Evolutionary conservation across 140 eudicot species (phyloP), one percentile per base, ranked within the genome.

Genomic region (Ambrosia hybrid): DNA sequence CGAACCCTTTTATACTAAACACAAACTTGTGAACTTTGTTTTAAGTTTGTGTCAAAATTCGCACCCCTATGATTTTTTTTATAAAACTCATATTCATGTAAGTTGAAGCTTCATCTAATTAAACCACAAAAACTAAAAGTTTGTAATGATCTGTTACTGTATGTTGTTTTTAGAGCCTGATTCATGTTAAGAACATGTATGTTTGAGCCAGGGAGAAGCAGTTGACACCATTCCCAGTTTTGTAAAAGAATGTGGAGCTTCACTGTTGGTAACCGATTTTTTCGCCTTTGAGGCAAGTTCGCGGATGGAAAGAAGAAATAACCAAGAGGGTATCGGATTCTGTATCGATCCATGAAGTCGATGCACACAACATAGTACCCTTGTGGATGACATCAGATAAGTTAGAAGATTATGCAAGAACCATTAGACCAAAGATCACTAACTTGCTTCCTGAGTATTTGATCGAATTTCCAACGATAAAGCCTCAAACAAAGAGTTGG

Each of bases 301-400:
- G 87, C 37, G 81, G 84, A 15, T 91, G 89, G 93, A 94, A 94
- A 80, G 91, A 86, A 73, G 91, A 86, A 60, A 78, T 94, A 14
- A 77, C 77, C 71, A 80, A 85, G 69, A 76, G 77, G 76, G 92
- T 88, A 41, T 38, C 80, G 68, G 90, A 76, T 70, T 86, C 87
- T 38, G 88, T 94, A 51, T 79, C 96, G 3, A 76, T 94, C 74
- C 99, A 94, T 76, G 99, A 94, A 85, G 97, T 94, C 53, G 99
- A 94, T 76, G 89, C 99, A 34, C 99, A 94, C 84, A 94, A 94
- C 75, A 81, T 94, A 56, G 97, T 91, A 63, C 99, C 99, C 2
- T 39, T 80, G 64, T 90, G 97, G 99, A 84, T 76, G 64, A 89
- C 99, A 17, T 94, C 99, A 8, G 80, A 79, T 49, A 94, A 88